Evolutionary conservation across 148 eudicot species (phyloP).

Genomic region (Fagopyrum esculentum): DNA sequence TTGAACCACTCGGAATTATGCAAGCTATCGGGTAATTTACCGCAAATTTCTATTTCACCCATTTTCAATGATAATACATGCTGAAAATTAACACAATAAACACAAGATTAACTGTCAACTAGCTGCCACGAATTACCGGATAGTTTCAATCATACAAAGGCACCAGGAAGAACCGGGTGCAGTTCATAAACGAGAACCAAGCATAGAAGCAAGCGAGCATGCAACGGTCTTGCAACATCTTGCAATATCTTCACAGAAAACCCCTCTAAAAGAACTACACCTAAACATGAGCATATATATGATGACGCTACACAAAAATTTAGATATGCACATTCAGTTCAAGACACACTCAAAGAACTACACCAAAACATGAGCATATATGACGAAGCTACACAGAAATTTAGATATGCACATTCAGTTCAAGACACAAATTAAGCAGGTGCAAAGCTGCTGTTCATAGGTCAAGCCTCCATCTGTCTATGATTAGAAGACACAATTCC

Average conservation of each 20-base stretch:
- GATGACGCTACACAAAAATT: neutral
- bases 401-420: slow-evolving; percentile 10
- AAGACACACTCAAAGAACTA: neutral
- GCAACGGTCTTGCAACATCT: too few species aligned
- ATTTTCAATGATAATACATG: too few species aligned
- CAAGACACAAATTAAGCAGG: neutral
- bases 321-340: slow-evolving; percentile 3
- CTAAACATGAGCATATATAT: neutral
- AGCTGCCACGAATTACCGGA: neutral
- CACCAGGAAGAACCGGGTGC: neutral
- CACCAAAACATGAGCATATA: too few species aligned
- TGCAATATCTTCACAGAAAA: neutral
- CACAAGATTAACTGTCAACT: too few species aligned
- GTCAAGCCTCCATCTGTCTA: slow-evolving; percentile 7
- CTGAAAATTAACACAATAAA: too few species aligned
- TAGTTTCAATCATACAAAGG: neutral
- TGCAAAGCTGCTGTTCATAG: slow-evolving; percentile 7
- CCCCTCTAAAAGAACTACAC: neutral
- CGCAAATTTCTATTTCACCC: too few species aligned
- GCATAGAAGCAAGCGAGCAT: neutral
- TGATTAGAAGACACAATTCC: slow-evolving; percentile 6
- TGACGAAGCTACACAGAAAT: neutral
- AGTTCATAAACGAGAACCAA: neutral
- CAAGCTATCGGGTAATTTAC: too few species aligned
- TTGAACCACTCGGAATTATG: too few species aligned